These are phyloP conservation scores for Magnaporthales sp. DNA, from an alignment of 2,329 filamentous ascomycete genomes.

Conservation along the genomic window DNA sequence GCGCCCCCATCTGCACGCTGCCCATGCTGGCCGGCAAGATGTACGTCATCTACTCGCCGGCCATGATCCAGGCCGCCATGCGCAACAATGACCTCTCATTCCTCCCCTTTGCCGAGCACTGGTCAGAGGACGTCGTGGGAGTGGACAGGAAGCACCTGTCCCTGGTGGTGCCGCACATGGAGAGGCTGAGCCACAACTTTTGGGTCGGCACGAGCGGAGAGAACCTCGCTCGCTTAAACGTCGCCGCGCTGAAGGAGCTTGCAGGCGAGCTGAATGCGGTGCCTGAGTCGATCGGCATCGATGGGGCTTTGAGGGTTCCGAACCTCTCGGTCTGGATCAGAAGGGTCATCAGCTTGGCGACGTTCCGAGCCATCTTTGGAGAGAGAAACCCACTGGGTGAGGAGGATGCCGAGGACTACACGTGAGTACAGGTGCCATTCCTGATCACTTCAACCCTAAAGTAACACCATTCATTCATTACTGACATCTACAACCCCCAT, in stretches of 20 bases:
- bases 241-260: conserved; percentile 24
- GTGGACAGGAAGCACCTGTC: conserved; percentile 20
- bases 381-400: conserved; percentile 28
- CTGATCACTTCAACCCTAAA: neutral
- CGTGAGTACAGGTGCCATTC: conserved; percentile 15
- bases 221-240: conserved; percentile 24
- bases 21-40: conserved; percentile 32
- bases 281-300: conserved; percentile 7
- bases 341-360: conserved; percentile 27
- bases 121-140: conserved; percentile 27
- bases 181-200: conserved; percentile 18
- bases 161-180: conserved; percentile 20
- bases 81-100: conserved; percentile 31
- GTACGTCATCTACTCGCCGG: conserved; percentile 33
- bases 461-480: neutral
- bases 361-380: conserved; percentile 30
- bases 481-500: neutral
- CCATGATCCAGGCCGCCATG: conserved; percentile 27
- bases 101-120: conserved; percentile 28
- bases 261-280: conserved; percentile 18
- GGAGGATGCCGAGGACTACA: conserved; percentile 23
- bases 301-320: conserved; percentile 16
- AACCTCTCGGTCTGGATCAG: conserved; percentile 30
- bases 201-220: conserved; percentile 18
- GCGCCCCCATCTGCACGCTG: conserved; percentile 21